These are phyloP conservation scores for Mycosphaerella sp. DNA, from an alignment of 2,329 filamentous ascomycete species.

Conservation along the genomic window DNA sequence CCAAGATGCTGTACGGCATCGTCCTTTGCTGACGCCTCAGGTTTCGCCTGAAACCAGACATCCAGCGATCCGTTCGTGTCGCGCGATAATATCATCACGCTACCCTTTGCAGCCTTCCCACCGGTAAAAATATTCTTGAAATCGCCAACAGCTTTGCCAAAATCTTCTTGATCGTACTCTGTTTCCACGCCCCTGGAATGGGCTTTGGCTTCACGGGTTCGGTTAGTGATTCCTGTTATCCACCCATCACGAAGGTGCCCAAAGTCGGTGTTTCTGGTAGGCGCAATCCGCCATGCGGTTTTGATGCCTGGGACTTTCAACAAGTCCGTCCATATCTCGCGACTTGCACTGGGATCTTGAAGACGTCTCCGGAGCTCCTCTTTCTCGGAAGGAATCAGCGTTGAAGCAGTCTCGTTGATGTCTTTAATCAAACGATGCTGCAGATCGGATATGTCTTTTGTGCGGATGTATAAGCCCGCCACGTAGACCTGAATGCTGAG, in stretches of 20 bases:
- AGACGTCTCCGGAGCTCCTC: slow-evolving; percentile 63
- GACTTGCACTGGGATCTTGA: slow-evolving; percentile 62
- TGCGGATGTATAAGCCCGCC: slow-evolving; percentile 85
- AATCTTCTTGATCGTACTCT: slow-evolving; percentile 64
- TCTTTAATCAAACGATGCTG: slow-evolving; percentile 71
- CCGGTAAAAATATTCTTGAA: slow-evolving; percentile 81
- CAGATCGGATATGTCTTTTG: slow-evolving; percentile 70
- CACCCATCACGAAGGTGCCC: slow-evolving; percentile 86
- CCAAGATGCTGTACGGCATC: slow-evolving; percentile 56
- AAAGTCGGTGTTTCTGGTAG: slow-evolving; percentile 92
- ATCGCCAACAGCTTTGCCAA: slow-evolving; percentile 65
- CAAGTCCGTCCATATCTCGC: slow-evolving; percentile 67
- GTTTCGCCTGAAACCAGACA: slow-evolving; percentile 57
- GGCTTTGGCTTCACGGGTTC: slow-evolving; percentile 55
- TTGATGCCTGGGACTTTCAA: slow-evolving; percentile 63
- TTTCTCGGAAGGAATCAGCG: slow-evolving; percentile 76
- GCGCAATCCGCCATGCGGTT: slow-evolving; percentile 75
- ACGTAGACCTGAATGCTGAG: slow-evolving; percentile 89
- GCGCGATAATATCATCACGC: slow-evolving; percentile 67
- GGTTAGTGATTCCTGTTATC: slow-evolving; percentile 74
- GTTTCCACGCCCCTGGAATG: slow-evolving; percentile 31
- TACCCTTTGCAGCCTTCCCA: slow-evolving; percentile 69
- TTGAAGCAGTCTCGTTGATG: slow-evolving; percentile 71
- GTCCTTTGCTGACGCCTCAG: slow-evolving; percentile 35
- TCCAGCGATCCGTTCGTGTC: slow-evolving; percentile 60